Evolutionary conservation across 805 yeast genomes (phyloP).

Genomic region (Spathaspora girioi): DNA sequence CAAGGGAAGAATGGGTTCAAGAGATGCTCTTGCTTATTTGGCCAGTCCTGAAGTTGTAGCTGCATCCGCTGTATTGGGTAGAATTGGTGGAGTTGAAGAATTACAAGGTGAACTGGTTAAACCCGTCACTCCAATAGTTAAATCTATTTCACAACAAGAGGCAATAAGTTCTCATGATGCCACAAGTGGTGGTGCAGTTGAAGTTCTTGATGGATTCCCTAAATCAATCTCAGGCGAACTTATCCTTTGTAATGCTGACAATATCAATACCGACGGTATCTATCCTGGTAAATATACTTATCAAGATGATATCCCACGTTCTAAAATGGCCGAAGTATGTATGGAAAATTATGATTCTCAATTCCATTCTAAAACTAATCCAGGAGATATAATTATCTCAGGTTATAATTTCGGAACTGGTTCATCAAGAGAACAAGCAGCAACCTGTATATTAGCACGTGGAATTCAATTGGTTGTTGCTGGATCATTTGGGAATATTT

Average conservation of each 20-base stretch:
- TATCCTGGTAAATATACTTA: slow-evolving; percentile 99
- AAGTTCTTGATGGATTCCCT: slow-evolving; percentile 89
- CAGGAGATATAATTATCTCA: slow-evolving; percentile 86
- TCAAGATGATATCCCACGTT: slow-evolving; percentile 93
- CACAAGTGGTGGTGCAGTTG: slow-evolving; percentile 44
- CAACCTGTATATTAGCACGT: slow-evolving; percentile 93
- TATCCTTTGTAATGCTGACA: slow-evolving; percentile 94
- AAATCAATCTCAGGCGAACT: slow-evolving; percentile 84
- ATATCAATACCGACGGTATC: slow-evolving; percentile 96
- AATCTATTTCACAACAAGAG: slow-evolving; percentile 27
- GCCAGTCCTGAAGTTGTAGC: slow-evolving; percentile 99
- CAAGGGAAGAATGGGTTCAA: slow-evolving; percentile 99
- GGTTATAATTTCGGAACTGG: slow-evolving; percentile 99
- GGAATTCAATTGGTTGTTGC: slow-evolving; percentile 91
- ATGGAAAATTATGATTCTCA: slow-evolving; percentile 98
- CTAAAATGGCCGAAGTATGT: slow-evolving; percentile 97
- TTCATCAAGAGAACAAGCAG: slow-evolving; percentile 98
- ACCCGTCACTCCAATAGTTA: slow-evolving; percentile 46
- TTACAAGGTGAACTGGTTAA: slow-evolving; percentile 56
- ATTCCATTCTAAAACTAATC: slow-evolving; percentile 72
- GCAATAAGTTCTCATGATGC: slow-evolving; percentile 28
- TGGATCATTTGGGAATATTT: slow-evolving; percentile 96
- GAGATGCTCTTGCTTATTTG: slow-evolving; percentile 91
- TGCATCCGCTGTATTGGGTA: slow-evolving; percentile 94
- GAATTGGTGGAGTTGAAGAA: slow-evolving; percentile 90